phyloP scores from a whole-genome alignment of 2,329 filamentous ascomycete genomes.

The Fusarium caatingaense region DNA sequence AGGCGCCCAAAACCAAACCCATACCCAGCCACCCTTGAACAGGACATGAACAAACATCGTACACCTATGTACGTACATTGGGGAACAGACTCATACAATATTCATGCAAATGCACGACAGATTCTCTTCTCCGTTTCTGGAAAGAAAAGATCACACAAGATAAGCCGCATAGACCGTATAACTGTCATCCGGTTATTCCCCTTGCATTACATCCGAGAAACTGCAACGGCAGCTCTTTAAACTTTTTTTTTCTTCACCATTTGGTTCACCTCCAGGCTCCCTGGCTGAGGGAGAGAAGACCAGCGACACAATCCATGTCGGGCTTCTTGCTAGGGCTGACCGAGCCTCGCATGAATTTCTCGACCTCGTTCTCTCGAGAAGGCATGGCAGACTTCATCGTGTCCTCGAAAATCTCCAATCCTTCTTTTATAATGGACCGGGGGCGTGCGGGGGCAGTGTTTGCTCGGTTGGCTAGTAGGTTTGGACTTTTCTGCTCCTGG shows the following conservation, averaged over 20 bases:
- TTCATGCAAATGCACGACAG: conserved; percentile 25
- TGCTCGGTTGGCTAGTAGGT: conserved; percentile 52
- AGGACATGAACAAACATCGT: conserved; percentile 37
- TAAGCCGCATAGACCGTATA: conserved; percentile 17
- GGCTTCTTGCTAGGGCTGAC: conserved; percentile 77
- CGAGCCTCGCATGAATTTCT: conserved; percentile 76
- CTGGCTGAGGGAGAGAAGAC: conserved; percentile 88
- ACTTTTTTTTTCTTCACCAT: background rate
- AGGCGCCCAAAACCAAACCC: conserved; percentile 29
- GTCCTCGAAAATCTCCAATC: conserved; percentile 67
- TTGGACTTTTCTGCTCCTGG: conserved; percentile 54
- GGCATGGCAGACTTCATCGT: conserved; percentile 45
- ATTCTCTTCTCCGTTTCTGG: conserved; percentile 27
- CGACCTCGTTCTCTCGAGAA: conserved; percentile 68
- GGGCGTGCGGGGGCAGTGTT: conserved; percentile 56
- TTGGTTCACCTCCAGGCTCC: conserved; percentile 79
- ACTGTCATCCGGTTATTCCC: conserved; percentile 28
- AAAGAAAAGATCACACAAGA: conserved; percentile 30
- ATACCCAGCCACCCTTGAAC: conserved; percentile 19
- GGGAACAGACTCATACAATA: conserved; percentile 27
- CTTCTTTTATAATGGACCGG: conserved; percentile 48
- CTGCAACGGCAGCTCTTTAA: conserved; percentile 4
- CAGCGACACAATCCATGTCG: conserved; percentile 90
- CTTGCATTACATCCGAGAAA: conserved; percentile 20
- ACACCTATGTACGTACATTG: conserved; percentile 27